Evolutionary conservation across 2,329 filamentous ascomycete genomes (phyloP).

Genomic region (Monilinia fructigena): DNA sequence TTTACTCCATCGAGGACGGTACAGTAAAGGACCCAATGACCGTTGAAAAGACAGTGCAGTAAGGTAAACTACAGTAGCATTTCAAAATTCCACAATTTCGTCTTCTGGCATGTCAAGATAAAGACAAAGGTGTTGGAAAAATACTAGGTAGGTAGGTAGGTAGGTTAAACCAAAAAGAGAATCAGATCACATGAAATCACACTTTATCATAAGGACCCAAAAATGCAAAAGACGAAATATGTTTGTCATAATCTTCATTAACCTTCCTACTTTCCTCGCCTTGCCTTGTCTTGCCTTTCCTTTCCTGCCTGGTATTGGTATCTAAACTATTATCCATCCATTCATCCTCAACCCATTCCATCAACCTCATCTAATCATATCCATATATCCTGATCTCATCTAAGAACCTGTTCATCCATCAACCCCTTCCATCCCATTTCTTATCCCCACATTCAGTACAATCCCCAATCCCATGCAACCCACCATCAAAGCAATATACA

Average conservation of each 20-base stretch:
- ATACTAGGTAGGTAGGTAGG: too few species aligned
- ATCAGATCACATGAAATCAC: not conserved
- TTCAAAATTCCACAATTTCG: too few species aligned
- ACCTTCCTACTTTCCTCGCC: slow-evolving; percentile 5
- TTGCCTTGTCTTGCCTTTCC: not conserved
- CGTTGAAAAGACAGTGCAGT: too few species aligned
- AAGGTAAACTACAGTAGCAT: too few species aligned
- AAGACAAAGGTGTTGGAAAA: too few species aligned
- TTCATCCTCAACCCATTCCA: not conserved
- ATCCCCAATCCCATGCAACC: not conserved
- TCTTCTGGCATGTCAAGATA: too few species aligned
- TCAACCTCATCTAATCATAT: slow-evolving; percentile 18
- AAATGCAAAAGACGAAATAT: not conserved
- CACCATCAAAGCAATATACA: slow-evolving; percentile 1
- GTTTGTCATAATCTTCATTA: slow-evolving; percentile 22
- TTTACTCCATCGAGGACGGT: too few species aligned
- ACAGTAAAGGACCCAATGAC: too few species aligned
- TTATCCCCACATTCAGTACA: too few species aligned
- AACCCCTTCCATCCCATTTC: not conserved
- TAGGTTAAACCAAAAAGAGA: too few species aligned
- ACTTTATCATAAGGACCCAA: not conserved
- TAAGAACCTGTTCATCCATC: not conserved
- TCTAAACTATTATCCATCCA: slow-evolving; percentile 15
- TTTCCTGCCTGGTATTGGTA: slow-evolving; percentile 15
- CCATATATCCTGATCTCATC: slow-evolving; percentile 6